Evolutionary conservation across 2,329 filamentous ascomycete genomes (phyloP).

Genomic region (Trichoderma asperellum): DNA sequence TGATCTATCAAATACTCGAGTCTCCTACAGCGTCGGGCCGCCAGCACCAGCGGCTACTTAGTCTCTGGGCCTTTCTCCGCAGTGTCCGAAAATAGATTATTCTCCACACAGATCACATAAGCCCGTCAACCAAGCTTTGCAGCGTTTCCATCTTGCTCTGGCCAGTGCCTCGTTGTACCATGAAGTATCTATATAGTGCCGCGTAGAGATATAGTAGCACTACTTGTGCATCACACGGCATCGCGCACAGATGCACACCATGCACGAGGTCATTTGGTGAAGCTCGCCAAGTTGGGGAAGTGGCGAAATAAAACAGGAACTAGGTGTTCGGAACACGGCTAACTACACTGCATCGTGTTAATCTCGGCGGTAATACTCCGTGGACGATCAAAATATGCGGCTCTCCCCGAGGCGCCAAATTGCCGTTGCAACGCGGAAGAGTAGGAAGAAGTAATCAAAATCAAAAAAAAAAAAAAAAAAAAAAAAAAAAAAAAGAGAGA

Average conservation of each 20-base stretch:
- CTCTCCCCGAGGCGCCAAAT: background rate
- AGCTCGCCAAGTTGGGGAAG: background rate
- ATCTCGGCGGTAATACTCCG: conserved; percentile 4
- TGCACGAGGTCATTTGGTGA: background rate
- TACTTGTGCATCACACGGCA: background rate
- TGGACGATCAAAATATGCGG: background rate
- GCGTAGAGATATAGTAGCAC: background rate
- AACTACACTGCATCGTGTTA: background rate
- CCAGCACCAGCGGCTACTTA: conserved; percentile 7
- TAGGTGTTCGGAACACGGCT: background rate
- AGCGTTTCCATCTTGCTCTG: background rate
- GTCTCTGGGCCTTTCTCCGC: background rate
- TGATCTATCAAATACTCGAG: background rate
- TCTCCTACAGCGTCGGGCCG: conserved; percentile 19
- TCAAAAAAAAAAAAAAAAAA: no score
- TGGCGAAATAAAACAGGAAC: background rate
- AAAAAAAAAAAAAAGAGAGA: no score
- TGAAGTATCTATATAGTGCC: no score
- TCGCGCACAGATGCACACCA: background rate
- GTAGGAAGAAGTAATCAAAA: no score
- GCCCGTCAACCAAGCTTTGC: background rate
- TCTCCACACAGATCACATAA: conserved; percentile 9
- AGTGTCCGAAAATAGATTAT: conserved; percentile 20
- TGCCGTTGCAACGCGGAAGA: background rate
- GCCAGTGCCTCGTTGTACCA: background rate